Conservation (phyloP, 2,329 filamentous ascomycete genomes). For the Pseudogymnoascus sp. region DNA sequence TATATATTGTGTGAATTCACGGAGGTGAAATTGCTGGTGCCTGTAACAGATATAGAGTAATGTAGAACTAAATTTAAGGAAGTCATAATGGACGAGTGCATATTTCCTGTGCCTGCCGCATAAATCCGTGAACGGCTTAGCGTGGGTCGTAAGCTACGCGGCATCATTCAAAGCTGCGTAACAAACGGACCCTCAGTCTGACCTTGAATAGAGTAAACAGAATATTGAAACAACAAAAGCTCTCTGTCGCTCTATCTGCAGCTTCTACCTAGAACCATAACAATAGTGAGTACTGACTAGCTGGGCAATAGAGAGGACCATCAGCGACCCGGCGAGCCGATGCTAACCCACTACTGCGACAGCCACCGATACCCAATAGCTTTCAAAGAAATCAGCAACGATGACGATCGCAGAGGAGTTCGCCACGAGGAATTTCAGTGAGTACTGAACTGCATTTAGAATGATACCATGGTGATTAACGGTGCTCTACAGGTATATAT, state of each 20-base stretch:
- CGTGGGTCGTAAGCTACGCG: constrained; percentile 1
- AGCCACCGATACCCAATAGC: constrained; percentile 4
- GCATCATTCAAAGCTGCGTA: constrained; percentile 1
- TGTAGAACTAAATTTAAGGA: not conserved
- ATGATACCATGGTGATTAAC: constrained; percentile 4
- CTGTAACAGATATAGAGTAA: not conserved
- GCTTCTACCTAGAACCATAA: not conserved
- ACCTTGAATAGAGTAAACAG: constrained; percentile 6
- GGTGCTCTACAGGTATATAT: constrained; percentile 1
- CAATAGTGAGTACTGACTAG: not conserved
- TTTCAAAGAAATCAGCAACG: constrained; percentile 31
- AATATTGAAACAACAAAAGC: constrained; percentile 8
- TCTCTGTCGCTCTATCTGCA: not conserved
- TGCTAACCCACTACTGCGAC: constrained; percentile 1
- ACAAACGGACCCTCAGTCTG: constrained; percentile 5
- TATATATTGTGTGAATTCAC: not conserved
- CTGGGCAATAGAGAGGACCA: not conserved
- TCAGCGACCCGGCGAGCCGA: not conserved
- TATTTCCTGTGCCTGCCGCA: constrained; percentile 6
- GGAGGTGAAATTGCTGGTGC: not conserved
- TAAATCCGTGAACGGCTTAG: constrained; percentile 4
- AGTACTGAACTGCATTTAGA: constrained; percentile 27
- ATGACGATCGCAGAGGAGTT: constrained; percentile 68
- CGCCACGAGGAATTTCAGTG: constrained; percentile 66
- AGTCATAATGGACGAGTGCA: not conserved